Percentiles rank a stretch among this genome's conserved stretches.
Conservation (phyloP, 352 stramenopile genomes). For the Thraustochytrium sp. region DNA sequence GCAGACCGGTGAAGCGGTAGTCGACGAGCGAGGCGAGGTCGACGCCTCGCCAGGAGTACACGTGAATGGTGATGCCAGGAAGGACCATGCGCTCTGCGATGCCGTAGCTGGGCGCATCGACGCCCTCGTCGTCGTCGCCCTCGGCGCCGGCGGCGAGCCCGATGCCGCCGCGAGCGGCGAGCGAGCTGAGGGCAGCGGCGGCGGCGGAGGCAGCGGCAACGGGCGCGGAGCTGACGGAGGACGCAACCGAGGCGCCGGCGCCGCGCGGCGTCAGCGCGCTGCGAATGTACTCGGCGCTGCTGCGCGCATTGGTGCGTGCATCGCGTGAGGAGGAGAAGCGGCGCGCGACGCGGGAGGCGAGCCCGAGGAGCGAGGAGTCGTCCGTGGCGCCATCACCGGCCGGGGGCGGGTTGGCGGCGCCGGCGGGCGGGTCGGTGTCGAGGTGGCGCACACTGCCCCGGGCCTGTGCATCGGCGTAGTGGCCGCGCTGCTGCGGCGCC, state of each 20-base stretch:
- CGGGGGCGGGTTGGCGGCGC: too few relatives aligned
- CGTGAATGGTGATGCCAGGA: slow-evolving; percentile 9
- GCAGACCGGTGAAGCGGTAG: slow-evolving; percentile 29
- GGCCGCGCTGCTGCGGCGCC: slow-evolving; percentile 31
- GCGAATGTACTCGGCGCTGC: neutral
- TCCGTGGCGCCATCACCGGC: too few relatives aligned
- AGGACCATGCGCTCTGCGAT: slow-evolving; percentile 13
- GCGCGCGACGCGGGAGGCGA: neutral
- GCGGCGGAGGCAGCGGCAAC: too few relatives aligned
- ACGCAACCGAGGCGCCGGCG: too few relatives aligned
- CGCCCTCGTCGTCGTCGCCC: neutral
- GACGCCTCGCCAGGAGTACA: slow-evolving; percentile 1
- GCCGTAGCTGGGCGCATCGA: neutral
- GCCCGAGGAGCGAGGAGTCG: neutral
- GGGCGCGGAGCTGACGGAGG: too few relatives aligned
- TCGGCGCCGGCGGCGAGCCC: neutral
- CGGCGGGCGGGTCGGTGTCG: too few relatives aligned
- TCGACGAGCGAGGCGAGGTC: neutral
- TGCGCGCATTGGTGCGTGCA: neutral
- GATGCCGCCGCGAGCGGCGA: too few relatives aligned
- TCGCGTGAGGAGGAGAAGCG: neutral
- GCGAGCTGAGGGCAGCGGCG: too few relatives aligned
- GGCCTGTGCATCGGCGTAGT: neutral
- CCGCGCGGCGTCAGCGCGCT: neutral
- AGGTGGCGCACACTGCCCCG: neutral